phyloP scores from a whole-genome alignment of 257 asterid species.

The Solanum sparsipilum region DNA sequence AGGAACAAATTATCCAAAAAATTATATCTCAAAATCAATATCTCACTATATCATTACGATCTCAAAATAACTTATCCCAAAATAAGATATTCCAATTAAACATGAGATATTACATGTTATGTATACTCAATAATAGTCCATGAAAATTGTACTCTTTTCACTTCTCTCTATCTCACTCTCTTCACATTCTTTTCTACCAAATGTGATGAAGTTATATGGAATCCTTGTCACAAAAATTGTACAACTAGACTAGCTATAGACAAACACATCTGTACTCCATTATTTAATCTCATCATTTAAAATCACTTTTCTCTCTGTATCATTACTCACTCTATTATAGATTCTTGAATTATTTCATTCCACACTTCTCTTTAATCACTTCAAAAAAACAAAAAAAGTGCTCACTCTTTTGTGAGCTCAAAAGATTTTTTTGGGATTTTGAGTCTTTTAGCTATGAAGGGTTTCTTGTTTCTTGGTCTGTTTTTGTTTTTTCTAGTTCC shows the following conservation, averaged over 20 bases:
- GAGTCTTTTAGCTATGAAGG: not conserved
- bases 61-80: rapidly evolving
- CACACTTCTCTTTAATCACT: not conserved
- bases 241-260: not conserved
- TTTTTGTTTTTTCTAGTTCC: constrained; percentile 17
- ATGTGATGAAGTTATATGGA: not conserved
- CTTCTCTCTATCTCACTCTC: not conserved
- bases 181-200: not conserved
- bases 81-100: too few species aligned
- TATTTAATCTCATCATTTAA: not conserved
- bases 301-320: not conserved
- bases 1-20: too few species aligned
- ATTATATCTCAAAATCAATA: too few species aligned
- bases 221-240: not conserved
- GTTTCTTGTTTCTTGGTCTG: constrained; percentile 11
- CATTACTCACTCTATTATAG: not conserved
- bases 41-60: rapidly evolving
- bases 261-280: not conserved
- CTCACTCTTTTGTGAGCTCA: not conserved
- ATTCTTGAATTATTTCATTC: not conserved
- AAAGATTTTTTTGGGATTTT: not conserved
- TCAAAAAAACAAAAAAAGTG: not conserved
- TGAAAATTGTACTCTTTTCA: not conserved
- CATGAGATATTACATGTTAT: not conserved
- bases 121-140: not conserved